A percentile compares a stretch with the other conserved stretches of the same genome.
phyloP scores from a whole-genome alignment of 2,329 filamentous ascomycete species.

The Ascochyta pisi region DNA sequence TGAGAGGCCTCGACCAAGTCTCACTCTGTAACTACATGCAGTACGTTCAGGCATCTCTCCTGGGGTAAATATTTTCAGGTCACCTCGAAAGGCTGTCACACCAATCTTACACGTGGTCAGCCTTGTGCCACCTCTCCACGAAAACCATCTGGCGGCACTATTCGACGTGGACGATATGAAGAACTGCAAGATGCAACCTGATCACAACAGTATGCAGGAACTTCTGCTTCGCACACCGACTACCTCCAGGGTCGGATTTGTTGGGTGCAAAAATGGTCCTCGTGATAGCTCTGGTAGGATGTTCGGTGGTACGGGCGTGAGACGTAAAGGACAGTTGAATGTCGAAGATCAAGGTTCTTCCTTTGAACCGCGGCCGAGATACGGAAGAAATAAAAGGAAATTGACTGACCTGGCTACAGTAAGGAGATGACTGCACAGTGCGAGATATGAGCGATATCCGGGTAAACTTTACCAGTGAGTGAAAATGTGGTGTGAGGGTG shows the following conservation, averaged over 20 bases:
- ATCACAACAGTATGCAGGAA: slow-evolving; percentile 31
- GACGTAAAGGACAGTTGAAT: neutral
- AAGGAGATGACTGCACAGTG: neutral
- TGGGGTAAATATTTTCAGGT: too few relatives aligned
- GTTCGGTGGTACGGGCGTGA: neutral
- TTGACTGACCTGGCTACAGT: neutral
- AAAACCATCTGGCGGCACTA: neutral
- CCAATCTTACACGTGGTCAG: slow-evolving; percentile 7
- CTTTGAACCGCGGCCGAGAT: neutral
- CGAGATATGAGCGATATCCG: slow-evolving; percentile 1
- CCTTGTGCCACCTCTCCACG: slow-evolving; percentile 13
- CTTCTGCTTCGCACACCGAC: slow-evolving; percentile 23
- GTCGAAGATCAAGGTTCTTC: too few relatives aligned
- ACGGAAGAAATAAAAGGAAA: neutral
- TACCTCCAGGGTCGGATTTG: neutral
- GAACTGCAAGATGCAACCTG: slow-evolving; percentile 7
- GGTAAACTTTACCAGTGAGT: slow-evolving; percentile 16
- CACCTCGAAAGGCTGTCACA: neutral
- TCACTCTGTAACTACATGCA: too few relatives aligned
- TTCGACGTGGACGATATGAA: neutral
- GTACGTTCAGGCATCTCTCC: too few relatives aligned
- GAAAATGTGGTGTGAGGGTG: slow-evolving; percentile 14
- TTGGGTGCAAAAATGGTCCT: slow-evolving; percentile 10
- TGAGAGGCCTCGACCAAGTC: too few relatives aligned
- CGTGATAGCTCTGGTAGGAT: slow-evolving; percentile 11